phyloP scores from a whole-genome alignment of 225 moss, liverwort and hornwort species.

The Physcomitrellopsis africana region DNA sequence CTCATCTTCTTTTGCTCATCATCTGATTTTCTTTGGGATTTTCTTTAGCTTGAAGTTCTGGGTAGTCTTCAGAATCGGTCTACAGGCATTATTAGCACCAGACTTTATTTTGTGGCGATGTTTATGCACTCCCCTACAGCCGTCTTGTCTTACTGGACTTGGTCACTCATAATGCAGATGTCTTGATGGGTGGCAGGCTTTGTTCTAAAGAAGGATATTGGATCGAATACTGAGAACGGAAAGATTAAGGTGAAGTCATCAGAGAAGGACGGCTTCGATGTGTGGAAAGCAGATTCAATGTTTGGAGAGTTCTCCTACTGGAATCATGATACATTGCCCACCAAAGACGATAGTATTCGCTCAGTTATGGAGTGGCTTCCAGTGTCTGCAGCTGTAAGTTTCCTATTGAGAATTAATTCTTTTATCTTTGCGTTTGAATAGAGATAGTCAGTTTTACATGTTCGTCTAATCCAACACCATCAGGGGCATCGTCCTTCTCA shows the following conservation, averaged over 20 bases:
- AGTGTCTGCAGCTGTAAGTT: constrained; percentile 56
- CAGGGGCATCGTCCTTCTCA: not conserved
- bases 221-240: constrained; percentile 20
- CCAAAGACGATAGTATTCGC: constrained; percentile 54
- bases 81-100: not conserved
- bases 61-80: not conserved
- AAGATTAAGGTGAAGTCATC: constrained; percentile 29
- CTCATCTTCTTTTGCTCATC: too few relatives aligned
- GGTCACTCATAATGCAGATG: not conserved
- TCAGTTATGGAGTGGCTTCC: constrained; percentile 66
- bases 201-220: constrained; percentile 52
- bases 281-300: constrained; percentile 54
- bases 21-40: not conserved
- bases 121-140: not conserved
- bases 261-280: constrained; percentile 44
- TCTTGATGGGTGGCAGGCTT: constrained; percentile 39
- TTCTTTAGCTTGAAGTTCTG: not conserved
- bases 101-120: not conserved
- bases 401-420: not conserved
- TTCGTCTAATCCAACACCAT: not conserved
- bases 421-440: not conserved
- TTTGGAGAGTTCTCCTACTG: constrained; percentile 56
- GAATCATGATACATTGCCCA: constrained; percentile 69
- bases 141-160: not conserved
- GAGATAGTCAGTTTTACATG: constrained; percentile 4